Base-by-base conservation (phyloP, 2,329 filamentous ascomycete species). In the Bipolaris bicolor region DNA sequence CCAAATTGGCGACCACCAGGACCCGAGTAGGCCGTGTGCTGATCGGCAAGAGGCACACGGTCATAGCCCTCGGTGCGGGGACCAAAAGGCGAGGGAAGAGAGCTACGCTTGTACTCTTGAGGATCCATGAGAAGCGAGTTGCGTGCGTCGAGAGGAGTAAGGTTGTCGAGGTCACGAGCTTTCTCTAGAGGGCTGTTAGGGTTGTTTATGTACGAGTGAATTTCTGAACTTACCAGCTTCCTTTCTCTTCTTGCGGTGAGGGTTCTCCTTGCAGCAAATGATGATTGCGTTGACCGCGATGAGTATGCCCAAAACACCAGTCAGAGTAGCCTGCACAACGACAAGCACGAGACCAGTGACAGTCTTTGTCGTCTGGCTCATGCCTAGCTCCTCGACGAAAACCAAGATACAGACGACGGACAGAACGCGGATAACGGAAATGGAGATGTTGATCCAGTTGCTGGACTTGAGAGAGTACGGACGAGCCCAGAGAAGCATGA, bases 291-390 rank as follows among this genome's bases (percentile, higher is more conserved):
- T 98, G 80, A 93, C 90, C 10, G 86, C 85, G 67, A 99, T 96
- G 29, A 98, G 83, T 49, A 98, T 90, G 3, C 91, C 93, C 55
- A 99, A 82, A 22, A 92, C 77, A 60, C 85, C 92, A 5, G 93
- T 96, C 65, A 99, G 80, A 0, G 88, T 85, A 0, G 91, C 91
- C 78, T 99, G 95, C 5, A 98, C 84, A n/a, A 88, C 91, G 64
- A 98, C 95, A 57, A 99, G 84, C 15, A 92, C 91, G n/a, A 98
- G 86, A 53, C 95, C 95, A 15, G 91, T 94, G 48, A 98, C 86
- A 0, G 95, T 98, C 81, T 97, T 92, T 9, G 94, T 97, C 9
- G 93, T 96, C 77, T 97, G 89, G 5, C 88, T 84, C 66, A 99
- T 89, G 55, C 90, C 91, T 52, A 99, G 87, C 78, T 98, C 89